phyloP scores from a whole-genome alignment of 306 rosid genomes.

The Albizia julibrissin region DNA sequence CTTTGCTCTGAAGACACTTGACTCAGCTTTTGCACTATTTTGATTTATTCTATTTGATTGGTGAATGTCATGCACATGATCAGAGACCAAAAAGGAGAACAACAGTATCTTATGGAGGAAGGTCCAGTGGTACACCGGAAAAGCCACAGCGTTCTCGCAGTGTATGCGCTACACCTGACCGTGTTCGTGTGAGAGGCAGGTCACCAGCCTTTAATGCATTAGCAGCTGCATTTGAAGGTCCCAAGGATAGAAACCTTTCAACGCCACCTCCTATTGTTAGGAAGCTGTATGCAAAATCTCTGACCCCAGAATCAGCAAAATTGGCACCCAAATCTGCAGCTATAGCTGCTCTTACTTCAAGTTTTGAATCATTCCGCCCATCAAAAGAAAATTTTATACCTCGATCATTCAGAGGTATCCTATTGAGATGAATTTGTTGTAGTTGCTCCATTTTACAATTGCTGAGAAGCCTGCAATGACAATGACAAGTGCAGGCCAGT shows the following conservation, averaged over 20 bases:
- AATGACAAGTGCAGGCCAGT: too few species aligned
- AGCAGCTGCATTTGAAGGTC: constrained; percentile 85
- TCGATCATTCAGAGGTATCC: constrained; percentile 72
- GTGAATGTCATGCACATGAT: constrained; percentile 30
- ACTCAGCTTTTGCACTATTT: constrained; percentile 25
- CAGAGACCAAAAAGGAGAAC: constrained; percentile 92
- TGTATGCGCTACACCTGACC: constrained; percentile 91
- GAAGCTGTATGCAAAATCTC: constrained; percentile 85
- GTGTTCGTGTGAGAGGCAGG: constrained; percentile 92
- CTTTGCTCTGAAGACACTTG: constrained; percentile 8
- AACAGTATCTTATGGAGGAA: constrained; percentile 73
- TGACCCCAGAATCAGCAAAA: constrained; percentile 57
- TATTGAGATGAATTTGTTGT: constrained; percentile 20
- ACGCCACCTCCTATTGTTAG: constrained; percentile 91
- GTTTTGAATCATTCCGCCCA: constrained; percentile 61
- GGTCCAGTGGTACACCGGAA: constrained; percentile 79
- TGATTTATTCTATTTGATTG: constrained; percentile 28
- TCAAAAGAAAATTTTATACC: constrained; percentile 74
- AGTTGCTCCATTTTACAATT: not conserved
- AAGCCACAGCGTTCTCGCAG: constrained; percentile 94
- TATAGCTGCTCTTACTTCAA: constrained; percentile 63
- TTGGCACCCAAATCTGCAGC: constrained; percentile 62
- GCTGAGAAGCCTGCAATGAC: too few species aligned
- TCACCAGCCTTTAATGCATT: constrained; percentile 96
- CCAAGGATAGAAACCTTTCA: constrained; percentile 82